A percentile compares a stretch with the other conserved stretches of the same genome.
Conservation (phyloP, 1,284 basidiomycete species). For the Cryptococcus hybrid region DNA sequence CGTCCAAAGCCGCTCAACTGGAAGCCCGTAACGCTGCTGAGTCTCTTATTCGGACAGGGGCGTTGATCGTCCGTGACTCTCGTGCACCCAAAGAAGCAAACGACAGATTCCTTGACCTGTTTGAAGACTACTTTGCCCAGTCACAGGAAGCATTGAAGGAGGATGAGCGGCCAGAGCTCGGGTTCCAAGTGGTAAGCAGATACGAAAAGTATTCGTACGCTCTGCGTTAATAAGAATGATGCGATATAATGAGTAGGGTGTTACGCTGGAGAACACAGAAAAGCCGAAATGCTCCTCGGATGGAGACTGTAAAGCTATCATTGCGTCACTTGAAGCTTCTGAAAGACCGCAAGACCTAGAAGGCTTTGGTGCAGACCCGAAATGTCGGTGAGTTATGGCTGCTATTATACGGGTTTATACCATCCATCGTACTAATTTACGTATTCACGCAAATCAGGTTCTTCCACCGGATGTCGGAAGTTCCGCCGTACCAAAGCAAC, state of each 20-base stretch:
- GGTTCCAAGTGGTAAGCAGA: conserved; percentile 51
- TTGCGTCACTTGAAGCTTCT: conserved; percentile 59
- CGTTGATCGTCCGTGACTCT: conserved; percentile 75
- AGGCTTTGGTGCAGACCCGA: conserved; percentile 76
- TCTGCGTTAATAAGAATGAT: too few relatives aligned
- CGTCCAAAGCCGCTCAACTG: conserved; percentile 51
- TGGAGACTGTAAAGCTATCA: conserved; percentile 44
- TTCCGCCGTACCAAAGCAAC: conserved; percentile 70
- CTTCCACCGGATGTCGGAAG: conserved; percentile 81
- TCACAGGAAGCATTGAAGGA: conserved; percentile 60
- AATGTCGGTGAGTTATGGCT: conserved; percentile 60
- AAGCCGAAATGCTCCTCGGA: conserved; percentile 74
- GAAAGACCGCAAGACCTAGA: conserved; percentile 74
- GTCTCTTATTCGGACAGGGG: conserved; percentile 71
- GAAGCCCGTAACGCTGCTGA: conserved; percentile 62
- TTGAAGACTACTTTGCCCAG: conserved; percentile 83
- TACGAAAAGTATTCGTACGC: neutral
- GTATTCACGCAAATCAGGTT: conserved; percentile 51
- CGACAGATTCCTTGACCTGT: conserved; percentile 69
- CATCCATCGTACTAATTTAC: too few relatives aligned
- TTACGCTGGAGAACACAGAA: conserved; percentile 89
- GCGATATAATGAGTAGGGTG: conserved; percentile 58
- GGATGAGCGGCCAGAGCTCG: conserved; percentile 75
- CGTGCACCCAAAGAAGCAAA: conserved; percentile 81
- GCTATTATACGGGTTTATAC: neutral